Evolutionary conservation across 495 filamentous ascomycete species (phyloP), one percentile per base, ranked within the genome.

Genomic region (Trichoderma asperelloides): DNA sequence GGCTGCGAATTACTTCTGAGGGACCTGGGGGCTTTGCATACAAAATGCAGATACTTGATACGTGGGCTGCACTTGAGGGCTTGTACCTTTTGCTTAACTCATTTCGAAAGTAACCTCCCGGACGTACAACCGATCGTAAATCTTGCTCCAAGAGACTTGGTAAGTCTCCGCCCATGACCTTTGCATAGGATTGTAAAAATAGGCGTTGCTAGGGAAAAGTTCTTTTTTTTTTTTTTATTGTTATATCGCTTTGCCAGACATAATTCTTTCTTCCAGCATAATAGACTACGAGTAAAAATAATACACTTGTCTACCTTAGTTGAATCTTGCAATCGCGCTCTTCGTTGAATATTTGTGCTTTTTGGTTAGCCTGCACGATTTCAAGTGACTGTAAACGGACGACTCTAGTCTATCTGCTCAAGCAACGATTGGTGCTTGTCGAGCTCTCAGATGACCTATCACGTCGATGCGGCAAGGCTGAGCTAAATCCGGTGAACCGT

Each of bases 1-100:
- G 8, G 25, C 64, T 65, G 64, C 64, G 43, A 65, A 65, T 37
- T 41, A 65, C 64, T 65, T 41, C 40, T 65, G 64, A 65, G 64
- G 64, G 64, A 45, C 43, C 64, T 51, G 64, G 64, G 64, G 64
- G 64, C 64, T 65, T 65, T 64, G 33, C 33, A 37, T 65, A 16
- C 55, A 55, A 64, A 37, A 81, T 83, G 78, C 84, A 84, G 80
- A 84, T 81, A 85, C 78, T 81, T 45, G 78, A 73, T 39, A 62
- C 27, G 55, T 60, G 55, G 55, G 55, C 55, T 30, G 25, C 55
- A 28, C 55, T 28, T 30, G 23, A 60, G 27, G 55, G 25, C 55
- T 60, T 13, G 25, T 60, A 23, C 18, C 55, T 25, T 60, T 30
- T 27, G 55, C 47, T 60, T 16, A 60, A 60, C 55, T 60, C 55